Evolutionary conservation across 1,284 basidiomycete genomes (phyloP).

Genomic region (Pseudozyma hubeiensis): DNA sequence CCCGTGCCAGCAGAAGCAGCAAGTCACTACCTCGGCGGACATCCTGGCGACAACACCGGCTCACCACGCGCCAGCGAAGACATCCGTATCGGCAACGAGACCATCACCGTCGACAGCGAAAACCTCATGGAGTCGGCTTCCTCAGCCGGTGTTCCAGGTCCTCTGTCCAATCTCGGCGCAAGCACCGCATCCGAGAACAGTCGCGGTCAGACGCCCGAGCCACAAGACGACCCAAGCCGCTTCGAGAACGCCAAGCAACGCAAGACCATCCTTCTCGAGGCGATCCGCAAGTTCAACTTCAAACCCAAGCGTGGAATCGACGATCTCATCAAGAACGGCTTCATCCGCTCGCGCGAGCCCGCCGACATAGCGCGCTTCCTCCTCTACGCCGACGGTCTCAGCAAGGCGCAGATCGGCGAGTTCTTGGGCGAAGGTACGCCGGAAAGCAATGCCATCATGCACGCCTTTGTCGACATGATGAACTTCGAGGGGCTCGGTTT

Average conservation of each 20-base stretch:
- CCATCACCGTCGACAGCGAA: conserved; percentile 42
- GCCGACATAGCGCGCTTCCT: conserved; percentile 88
- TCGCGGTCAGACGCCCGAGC: conserved; percentile 34
- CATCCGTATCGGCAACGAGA: conserved; percentile 54
- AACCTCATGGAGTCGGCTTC: conserved; percentile 47
- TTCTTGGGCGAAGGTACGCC: conserved; percentile 78
- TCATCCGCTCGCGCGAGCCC: conserved; percentile 82
- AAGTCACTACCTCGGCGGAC: conserved; percentile 13
- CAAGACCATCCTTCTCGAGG: conserved; percentile 94
- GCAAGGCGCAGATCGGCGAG: conserved; percentile 96
- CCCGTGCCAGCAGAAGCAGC: conserved; percentile 24
- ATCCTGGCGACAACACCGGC: conserved; percentile 21
- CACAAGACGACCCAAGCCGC: conserved; percentile 84
- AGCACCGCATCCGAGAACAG: conserved; percentile 20
- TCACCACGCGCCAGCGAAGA: conserved; percentile 54
- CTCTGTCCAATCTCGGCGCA: conserved; percentile 9
- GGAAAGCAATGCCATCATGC: conserved; percentile 68
- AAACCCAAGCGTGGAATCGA: conserved; percentile 90
- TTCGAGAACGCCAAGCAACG: conserved; percentile 97
- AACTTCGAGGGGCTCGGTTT: conserved; percentile 64
- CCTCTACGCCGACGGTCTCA: conserved; percentile 89
- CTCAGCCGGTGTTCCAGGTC: conserved; percentile 7
- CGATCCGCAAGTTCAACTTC: conserved; percentile 97
- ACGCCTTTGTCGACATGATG: conserved; percentile 69
- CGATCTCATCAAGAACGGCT: conserved; percentile 88